These are phyloP conservation scores for Fusarium begoniae DNA, from an alignment of 2,329 filamentous ascomycete species.

Conservation along the genomic window DNA sequence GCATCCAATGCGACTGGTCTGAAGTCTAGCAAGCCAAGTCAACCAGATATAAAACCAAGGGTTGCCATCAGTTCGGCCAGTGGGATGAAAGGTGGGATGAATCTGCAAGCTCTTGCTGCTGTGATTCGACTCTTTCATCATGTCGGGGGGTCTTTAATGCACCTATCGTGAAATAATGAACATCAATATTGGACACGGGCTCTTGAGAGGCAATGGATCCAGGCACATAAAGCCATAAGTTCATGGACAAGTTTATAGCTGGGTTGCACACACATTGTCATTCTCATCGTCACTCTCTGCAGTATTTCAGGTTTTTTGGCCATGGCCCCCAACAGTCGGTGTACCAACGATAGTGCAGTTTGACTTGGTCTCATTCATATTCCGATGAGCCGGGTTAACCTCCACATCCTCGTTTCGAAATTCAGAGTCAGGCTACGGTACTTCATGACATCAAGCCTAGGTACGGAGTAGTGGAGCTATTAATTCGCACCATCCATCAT, in stretches of 20 bases:
- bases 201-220: neutral
- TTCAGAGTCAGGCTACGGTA: slow-evolving; percentile 3
- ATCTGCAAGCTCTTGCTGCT: neutral
- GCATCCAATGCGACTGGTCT: neutral
- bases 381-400: neutral
- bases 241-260: neutral
- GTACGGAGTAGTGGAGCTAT: slow-evolving; percentile 9
- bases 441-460: slow-evolving; percentile 12
- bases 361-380: slow-evolving; percentile 2
- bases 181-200: neutral
- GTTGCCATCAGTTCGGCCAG: slow-evolving; percentile 4
- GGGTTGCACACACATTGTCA: slow-evolving; percentile 20
- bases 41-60: neutral
- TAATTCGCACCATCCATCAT: neutral
- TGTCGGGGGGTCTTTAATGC: neutral
- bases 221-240: neutral
- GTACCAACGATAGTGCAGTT: neutral
- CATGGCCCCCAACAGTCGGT: slow-evolving; percentile 13
- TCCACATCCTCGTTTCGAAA: slow-evolving; percentile 20
- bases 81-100: slow-evolving; percentile 26
- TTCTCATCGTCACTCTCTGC: slow-evolving; percentile 8
- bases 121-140: neutral
- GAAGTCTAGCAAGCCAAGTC: neutral
- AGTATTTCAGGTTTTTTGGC: slow-evolving; percentile 14
- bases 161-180: neutral